A percentile compares a stretch with the other conserved stretches of the same genome.
phyloP scores from a whole-genome alignment of 305 asterid genomes.

The Plantago lanceolata region DNA sequence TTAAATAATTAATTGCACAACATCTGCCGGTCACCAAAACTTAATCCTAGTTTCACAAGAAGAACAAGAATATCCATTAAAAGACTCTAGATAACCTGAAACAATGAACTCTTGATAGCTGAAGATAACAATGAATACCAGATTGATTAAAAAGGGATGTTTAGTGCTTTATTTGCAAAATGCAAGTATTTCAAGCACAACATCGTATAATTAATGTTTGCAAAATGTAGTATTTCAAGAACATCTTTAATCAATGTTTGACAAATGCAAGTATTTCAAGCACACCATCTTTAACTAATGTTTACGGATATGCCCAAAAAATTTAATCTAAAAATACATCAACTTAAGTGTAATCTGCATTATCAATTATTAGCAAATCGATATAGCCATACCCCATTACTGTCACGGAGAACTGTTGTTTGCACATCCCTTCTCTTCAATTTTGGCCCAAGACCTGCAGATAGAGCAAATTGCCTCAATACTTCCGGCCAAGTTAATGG shows the following conservation, averaged over 20 bases:
- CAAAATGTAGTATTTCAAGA: background rate
- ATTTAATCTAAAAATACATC: no score
- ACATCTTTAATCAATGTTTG: background rate
- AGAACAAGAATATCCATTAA: background rate
- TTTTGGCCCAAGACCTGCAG: constrained; percentile 91
- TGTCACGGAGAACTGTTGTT: constrained; percentile 40
- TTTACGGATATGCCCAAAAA: background rate
- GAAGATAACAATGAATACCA: background rate
- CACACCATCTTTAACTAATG: background rate
- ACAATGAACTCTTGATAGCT: background rate
- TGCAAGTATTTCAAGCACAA: background rate
- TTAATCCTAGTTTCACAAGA: background rate
- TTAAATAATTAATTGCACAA: no score
- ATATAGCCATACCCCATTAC: constrained; percentile 56
- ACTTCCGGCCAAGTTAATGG: constrained; percentile 96
- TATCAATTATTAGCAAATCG: constrained; percentile 21
- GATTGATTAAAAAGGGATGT: background rate
- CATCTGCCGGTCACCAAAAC: background rate
- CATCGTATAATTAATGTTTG: background rate
- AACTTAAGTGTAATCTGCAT: background rate
- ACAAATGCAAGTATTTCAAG: background rate
- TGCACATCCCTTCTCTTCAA: constrained; percentile 46
- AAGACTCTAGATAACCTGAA: background rate
- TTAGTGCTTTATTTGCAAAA: background rate
- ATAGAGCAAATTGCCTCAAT: constrained; percentile 81